phyloP scores from a whole-genome alignment of 108 stramenopile genomes.

The Nitzschia sp. region DNA sequence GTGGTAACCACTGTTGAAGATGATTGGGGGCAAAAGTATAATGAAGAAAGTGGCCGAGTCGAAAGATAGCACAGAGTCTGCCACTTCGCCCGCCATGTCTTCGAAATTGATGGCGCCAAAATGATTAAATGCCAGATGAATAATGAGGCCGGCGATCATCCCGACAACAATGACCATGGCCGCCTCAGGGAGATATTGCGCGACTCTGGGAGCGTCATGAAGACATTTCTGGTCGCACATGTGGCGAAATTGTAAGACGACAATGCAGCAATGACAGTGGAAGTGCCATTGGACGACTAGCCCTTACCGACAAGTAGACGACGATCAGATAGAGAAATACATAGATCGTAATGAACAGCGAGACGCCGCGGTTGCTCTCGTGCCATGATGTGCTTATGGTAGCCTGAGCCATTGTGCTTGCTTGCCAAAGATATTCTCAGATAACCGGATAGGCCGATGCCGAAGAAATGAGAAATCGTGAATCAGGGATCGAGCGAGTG shows the following conservation, averaged over 20 bases:
- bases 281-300: neutral
- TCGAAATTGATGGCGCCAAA: neutral
- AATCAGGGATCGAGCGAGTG: too few relatives aligned
- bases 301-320: slow-evolving; percentile 13
- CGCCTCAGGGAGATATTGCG: slow-evolving; percentile 57
- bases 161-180: slow-evolving; percentile 57
- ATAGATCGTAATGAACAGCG: slow-evolving; percentile 35
- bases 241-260: too few relatives aligned
- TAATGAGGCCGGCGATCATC: slow-evolving; percentile 38
- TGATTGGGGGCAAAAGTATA: slow-evolving; percentile 76
- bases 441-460: too few relatives aligned
- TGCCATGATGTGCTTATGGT: slow-evolving; percentile 8
- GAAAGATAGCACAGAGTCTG: slow-evolving; percentile 40
- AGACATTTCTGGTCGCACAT: slow-evolving; percentile 25
- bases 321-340: slow-evolving; percentile 19
- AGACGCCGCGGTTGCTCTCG: slow-evolving; percentile 12
- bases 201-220: slow-evolving; percentile 32
- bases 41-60: slow-evolving; percentile 66
- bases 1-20: slow-evolving; percentile 74
- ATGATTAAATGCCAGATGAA: slow-evolving; percentile 5
- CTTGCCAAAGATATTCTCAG: too few relatives aligned
- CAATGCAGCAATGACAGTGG: too few relatives aligned
- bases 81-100: slow-evolving; percentile 7
- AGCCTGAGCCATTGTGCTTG: neutral
- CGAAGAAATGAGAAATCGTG: too few relatives aligned